These are phyloP conservation scores for Poteriospumella lacustris DNA, from an alignment of 108 stramenopile species.

Conservation along the genomic window DNA sequence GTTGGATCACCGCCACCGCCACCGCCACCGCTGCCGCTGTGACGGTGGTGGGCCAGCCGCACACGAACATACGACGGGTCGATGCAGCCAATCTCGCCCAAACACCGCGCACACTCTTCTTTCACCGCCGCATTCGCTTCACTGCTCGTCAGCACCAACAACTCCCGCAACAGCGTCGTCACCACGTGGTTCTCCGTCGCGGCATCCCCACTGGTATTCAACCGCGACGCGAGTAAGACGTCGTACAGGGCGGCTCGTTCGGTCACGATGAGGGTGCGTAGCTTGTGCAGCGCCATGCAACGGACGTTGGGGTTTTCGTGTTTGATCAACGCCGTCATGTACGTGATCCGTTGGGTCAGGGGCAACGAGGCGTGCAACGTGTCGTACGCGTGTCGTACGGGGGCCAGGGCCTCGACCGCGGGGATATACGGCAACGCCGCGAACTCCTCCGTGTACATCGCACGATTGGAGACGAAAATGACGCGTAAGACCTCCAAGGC, in stretches of 20 bases:
- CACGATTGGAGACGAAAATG: too few relatives aligned
- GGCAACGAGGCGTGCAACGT: too few relatives aligned
- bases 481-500: too few relatives aligned
- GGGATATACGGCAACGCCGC: too few relatives aligned
- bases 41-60: neutral
- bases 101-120: neutral
- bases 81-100: constrained; percentile 17
- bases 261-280: neutral
- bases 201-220: too few relatives aligned
- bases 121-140: neutral
- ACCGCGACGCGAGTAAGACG: neutral
- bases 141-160: neutral
- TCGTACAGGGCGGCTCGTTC: neutral
- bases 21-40: too few relatives aligned
- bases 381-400: too few relatives aligned
- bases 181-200: neutral
- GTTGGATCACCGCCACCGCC: too few relatives aligned
- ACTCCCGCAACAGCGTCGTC: neutral
- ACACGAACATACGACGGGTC: neutral
- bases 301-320: neutral
- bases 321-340: neutral
- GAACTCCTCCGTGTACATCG: too few relatives aligned
- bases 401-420: too few relatives aligned
- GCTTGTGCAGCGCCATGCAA: neutral
- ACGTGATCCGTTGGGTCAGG: neutral